These are phyloP conservation scores for Rosa hybrid DNA, from an alignment of 331 rosid species.

Conservation along the genomic window DNA sequence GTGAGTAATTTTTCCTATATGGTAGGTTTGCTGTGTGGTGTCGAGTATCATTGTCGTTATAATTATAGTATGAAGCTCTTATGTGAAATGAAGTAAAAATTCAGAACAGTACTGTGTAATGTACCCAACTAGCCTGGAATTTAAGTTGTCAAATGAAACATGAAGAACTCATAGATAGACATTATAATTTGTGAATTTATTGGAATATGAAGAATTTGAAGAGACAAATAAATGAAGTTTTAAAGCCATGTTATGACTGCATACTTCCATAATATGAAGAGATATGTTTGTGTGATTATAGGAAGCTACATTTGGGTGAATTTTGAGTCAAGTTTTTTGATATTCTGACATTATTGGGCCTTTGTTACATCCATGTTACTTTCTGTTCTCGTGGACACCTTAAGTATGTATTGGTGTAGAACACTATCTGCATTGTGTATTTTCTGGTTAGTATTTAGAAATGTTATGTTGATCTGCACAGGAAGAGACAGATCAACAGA, in stretches of 20 bases:
- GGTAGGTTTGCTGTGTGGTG: not conserved
- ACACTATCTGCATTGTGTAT: not conserved
- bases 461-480: constrained; percentile 36
- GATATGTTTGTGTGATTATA: too few relatives aligned
- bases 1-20: constrained; percentile 47
- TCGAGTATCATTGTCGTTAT: not conserved
- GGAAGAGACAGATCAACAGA: constrained; percentile 76
- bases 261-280: not conserved
- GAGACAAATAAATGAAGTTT: not conserved
- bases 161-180: not conserved
- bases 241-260: constrained; percentile 9
- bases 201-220: not conserved
- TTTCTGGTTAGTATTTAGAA: constrained; percentile 18
- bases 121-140: not conserved
- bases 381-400: constrained; percentile 7
- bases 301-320: not conserved
- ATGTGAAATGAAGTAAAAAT: not conserved
- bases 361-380: not conserved
- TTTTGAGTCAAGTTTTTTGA: not conserved
- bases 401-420: not conserved
- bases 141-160: not conserved
- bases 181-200: not conserved
- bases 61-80: not conserved
- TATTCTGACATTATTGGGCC: not conserved
- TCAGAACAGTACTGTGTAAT: not conserved